Evolutionary conservation across 176 grass and related monocot species (phyloP), one percentile per base, ranked within the genome.

Genomic region (Oryza coarctata): DNA sequence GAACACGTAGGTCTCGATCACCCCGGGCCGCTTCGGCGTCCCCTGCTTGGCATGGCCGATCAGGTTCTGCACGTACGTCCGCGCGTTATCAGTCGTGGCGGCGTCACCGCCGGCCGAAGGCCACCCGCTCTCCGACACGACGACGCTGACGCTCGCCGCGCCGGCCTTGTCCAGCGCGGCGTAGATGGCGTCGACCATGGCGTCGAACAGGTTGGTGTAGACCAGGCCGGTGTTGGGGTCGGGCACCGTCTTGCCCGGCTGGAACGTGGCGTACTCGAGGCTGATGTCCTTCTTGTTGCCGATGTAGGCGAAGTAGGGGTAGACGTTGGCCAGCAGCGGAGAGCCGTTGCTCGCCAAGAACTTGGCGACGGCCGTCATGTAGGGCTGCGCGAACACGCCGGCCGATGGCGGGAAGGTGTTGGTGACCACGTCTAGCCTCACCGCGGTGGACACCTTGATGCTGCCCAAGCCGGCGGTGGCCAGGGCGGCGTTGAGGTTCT

Each of bases 41-140:
- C 93, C 92, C 0, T 39, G 14, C 5, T 58, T 22, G 0, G 79
- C 82, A 20, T 94, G 93, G 31, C 80, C 7, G 15, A 94, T 79
- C 49, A 95, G 60, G 0, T 85, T 87, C 80, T 95, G 93, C 70
- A 92, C 90, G 74, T 97, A 97, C 8, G 20, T 71, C 34, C 80
- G 41, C 5, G 94, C 91, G 73, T 89, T 94, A 0, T 72, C 84
- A 3, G 25, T 32, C 4, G 58, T 81, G 0, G 91, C 89, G 1
- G n/a, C 80, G 25, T 39, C 80, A 9, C 89, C 91, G 13, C 94
- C 86, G 5, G 79, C 84, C 14, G 91, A 89, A 58, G 94, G 94
- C 94, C 94, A 97, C 5, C 88, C 94, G 36, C 77, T 93, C 79
- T 93, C 88, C 0, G 94, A 96, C 6, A 93, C 45, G 0, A 93